Percentiles rank a stretch among this genome's conserved stretches.
These are phyloP conservation scores for Debaryomyces nepalensis DNA, from an alignment of 1,139 yeast species.

Conservation along the genomic window DNA sequence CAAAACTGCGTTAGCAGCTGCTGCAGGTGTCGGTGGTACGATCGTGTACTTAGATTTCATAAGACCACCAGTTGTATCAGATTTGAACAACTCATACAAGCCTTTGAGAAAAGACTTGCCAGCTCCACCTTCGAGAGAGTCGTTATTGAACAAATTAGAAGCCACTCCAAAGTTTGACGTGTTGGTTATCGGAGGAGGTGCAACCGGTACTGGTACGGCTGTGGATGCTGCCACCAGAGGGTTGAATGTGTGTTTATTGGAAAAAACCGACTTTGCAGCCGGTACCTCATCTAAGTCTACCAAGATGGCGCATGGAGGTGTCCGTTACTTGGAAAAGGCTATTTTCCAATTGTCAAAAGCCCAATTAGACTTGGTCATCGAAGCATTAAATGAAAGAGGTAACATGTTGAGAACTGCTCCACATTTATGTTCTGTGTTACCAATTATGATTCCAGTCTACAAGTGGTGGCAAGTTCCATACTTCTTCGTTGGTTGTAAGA, in stretches of 20 bases:
- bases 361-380: constrained; percentile 90
- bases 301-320: constrained; percentile 98
- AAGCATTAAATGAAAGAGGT: constrained; percentile 91
- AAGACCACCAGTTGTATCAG: constrained; percentile 38
- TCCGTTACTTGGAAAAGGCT: constrained; percentile 92
- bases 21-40: constrained; percentile 42
- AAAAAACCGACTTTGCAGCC: constrained; percentile 85
- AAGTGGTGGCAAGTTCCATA: constrained; percentile 97
- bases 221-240: constrained; percentile 92
- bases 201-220: constrained; percentile 93
- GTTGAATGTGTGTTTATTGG: constrained; percentile 83
- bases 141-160: constrained; percentile 38
- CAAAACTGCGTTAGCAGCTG: constrained; percentile 40
- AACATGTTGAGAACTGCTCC: constrained; percentile 93
- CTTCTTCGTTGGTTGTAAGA: constrained; percentile 88
- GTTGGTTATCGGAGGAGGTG: constrained; percentile 92
- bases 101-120: constrained; percentile 42
- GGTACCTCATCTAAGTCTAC: constrained; percentile 97
- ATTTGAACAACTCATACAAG: constrained; percentile 35
- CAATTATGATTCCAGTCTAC: constrained; percentile 94
- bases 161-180: constrained; percentile 68
- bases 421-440: constrained; percentile 82
- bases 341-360: constrained; percentile 88
- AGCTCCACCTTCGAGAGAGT: constrained; percentile 43
- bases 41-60: constrained; percentile 50